Base-by-base conservation (phyloP, 192 early-diverging fungal species). In the Coemansia sp. region DNA sequence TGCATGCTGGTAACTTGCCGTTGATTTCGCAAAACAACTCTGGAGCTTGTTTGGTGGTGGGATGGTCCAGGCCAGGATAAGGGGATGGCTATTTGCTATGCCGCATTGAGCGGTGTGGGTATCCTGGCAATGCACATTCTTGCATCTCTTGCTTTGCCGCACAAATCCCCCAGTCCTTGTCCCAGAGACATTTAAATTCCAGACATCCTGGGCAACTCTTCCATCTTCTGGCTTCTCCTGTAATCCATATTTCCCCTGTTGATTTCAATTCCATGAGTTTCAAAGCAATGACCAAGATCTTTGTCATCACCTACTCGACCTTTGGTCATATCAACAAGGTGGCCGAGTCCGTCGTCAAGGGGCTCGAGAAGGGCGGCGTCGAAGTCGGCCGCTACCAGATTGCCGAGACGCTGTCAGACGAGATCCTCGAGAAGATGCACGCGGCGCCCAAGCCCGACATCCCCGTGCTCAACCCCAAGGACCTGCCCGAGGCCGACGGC, bases 271-370 rank as follows among this genome's bases (percentile, higher is more conserved):
- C 8, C 30, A 44, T 4, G 6, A 6, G 18, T 6, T 44, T 5
- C 18, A n/a, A n/a, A 59, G 49, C 38, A 28, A 69, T 71, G 68
- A 56, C 40, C 57, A 71, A 64, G 57, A 79, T 91, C 47, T 85
- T 83, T 72, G 84, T 91, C 56, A 80, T 89, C 40, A 84, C 86
- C 49, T 86, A 91, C 82, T 86, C 87, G 28, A 74, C 72, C 24
- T 88, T 86, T 68, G 83, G 85, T 51, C 92, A 94, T 81, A 72
- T 91, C 73, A 83, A 85, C 67, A 83, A 69, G 21, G 59, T 94
- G 24, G 87, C 88, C 52, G 61, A 84, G 54, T 67, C 70, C 8
- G 52, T 92, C 25, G 70, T 84, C 61, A 73, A 83, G 64, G 91
- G 92, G 12, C 62, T 89, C 28, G 65, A 88, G 60, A 81, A 73